phyloP scores from a whole-genome alignment of 2,329 filamentous ascomycete genomes.

The Aspergillus japonicus region DNA sequence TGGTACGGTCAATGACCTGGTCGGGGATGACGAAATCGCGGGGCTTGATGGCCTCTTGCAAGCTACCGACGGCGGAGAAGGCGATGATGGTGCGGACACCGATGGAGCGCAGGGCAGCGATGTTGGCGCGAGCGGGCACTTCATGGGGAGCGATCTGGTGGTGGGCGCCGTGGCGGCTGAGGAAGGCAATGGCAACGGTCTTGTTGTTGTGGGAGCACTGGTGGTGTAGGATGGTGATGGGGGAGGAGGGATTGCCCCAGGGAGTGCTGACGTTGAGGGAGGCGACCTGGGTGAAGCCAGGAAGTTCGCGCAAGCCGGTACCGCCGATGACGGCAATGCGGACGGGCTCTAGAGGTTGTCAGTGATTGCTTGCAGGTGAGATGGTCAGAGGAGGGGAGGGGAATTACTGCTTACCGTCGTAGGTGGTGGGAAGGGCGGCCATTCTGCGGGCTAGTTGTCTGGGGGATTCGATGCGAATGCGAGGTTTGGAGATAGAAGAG shows the following conservation, averaged over 20 bases:
- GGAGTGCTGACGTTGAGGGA: conserved; percentile 75
- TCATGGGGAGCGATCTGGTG: conserved; percentile 92
- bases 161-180: conserved; percentile 85
- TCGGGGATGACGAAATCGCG: conserved; percentile 96
- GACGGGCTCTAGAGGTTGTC: conserved; percentile 52
- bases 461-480: conserved; percentile 32
- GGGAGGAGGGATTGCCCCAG: conserved; percentile 77
- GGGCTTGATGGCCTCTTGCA: conserved; percentile 89
- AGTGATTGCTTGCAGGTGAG: neutral
- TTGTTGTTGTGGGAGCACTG: conserved; percentile 65
- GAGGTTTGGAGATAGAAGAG: conserved; percentile 26
- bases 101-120: conserved; percentile 88
- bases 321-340: conserved; percentile 89
- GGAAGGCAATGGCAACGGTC: conserved; percentile 73
- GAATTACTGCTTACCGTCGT: conserved; percentile 61
- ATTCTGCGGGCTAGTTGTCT: conserved; percentile 44
- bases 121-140: conserved; percentile 92
- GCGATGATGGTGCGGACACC: conserved; percentile 90
- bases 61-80: conserved; percentile 89
- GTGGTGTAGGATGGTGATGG: conserved; percentile 87
- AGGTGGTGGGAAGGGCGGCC: conserved; percentile 57
- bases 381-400: neutral
- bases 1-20: conserved; percentile 96
- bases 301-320: conserved; percentile 84
- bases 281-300: conserved; percentile 82